Conservation (phyloP, 148 eudicot species). For the Rhododendron mucronatum region DNA sequence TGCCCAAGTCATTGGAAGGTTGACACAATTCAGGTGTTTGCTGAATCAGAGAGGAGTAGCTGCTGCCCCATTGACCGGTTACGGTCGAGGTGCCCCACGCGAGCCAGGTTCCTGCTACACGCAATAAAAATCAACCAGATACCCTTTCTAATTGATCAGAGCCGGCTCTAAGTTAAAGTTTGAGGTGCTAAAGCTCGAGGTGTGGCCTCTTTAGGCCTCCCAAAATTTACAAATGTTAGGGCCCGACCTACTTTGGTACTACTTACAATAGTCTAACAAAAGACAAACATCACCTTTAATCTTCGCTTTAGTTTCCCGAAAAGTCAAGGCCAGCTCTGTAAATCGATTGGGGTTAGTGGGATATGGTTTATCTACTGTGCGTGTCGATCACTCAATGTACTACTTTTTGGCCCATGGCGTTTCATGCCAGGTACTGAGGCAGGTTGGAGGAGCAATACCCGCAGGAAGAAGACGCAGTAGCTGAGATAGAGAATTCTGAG, state of each 20-base stretch:
- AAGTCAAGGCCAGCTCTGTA: not conserved
- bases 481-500: not conserved
- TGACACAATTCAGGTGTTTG: conserved; percentile 76
- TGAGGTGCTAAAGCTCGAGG: not conserved
- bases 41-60: conserved; percentile 88
- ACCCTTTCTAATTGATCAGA: not conserved
- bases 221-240: too few species aligned
- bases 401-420: not conserved
- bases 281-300: not conserved
- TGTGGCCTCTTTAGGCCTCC: too few species aligned
- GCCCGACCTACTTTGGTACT: not conserved
- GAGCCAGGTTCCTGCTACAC: conserved; percentile 67
- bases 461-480: not conserved
- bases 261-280: not conserved
- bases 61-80: conserved; percentile 66
- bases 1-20: conserved; percentile 41
- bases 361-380: too few species aligned
- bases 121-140: conserved; percentile 32
- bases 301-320: not conserved
- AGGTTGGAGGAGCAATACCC: not conserved
- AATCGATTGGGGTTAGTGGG: too few species aligned
- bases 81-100: conserved; percentile 58
- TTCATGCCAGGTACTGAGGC: not conserved
- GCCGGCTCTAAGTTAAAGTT: not conserved
- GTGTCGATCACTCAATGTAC: too few species aligned